Conservation (phyloP, 495 filamentous ascomycete species). For the Xylaria telfairii region DNA sequence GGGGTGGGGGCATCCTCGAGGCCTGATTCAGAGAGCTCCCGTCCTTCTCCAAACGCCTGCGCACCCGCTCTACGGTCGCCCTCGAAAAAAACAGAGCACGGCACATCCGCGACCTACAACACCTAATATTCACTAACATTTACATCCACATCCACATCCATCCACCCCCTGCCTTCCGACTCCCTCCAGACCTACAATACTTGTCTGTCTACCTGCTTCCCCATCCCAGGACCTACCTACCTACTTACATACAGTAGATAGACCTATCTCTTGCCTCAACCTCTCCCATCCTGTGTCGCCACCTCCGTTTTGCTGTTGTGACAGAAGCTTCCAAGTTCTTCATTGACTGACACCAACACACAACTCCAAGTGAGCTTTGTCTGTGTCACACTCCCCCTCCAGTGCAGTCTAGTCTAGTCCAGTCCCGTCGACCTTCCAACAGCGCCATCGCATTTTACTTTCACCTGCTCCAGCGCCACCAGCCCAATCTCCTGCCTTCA, state of each 20-base stretch:
- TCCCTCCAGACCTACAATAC: not conserved
- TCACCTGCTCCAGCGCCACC: not conserved
- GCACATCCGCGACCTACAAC: not conserved
- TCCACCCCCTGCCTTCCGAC: not conserved
- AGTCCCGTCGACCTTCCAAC: constrained; percentile 1
- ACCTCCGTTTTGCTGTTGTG: constrained; percentile 9
- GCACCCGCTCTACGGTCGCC: not conserved
- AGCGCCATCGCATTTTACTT: not conserved
- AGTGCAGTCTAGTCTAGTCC: not conserved
- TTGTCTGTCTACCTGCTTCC: not conserved
- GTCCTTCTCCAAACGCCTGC: not conserved
- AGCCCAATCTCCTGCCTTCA: constrained; percentile 6
- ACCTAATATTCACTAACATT: constrained; percentile 1
- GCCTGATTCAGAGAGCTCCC: constrained; percentile 10
- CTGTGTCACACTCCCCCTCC: not conserved
- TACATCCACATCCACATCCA: not conserved
- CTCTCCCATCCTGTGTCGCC: constrained; percentile 15
- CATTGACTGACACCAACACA: not conserved
- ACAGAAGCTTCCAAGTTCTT: not conserved
- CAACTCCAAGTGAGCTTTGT: constrained; percentile 3
- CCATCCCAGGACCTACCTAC: too few species aligned
- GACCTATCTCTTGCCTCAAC: not conserved
- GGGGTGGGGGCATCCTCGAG: constrained; percentile 2
- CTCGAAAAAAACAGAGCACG: not conserved
- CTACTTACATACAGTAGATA: not conserved